Evolutionary conservation across 805 yeast species (phyloP).

Genomic region (Kluyveromyces aestuarii): DNA sequence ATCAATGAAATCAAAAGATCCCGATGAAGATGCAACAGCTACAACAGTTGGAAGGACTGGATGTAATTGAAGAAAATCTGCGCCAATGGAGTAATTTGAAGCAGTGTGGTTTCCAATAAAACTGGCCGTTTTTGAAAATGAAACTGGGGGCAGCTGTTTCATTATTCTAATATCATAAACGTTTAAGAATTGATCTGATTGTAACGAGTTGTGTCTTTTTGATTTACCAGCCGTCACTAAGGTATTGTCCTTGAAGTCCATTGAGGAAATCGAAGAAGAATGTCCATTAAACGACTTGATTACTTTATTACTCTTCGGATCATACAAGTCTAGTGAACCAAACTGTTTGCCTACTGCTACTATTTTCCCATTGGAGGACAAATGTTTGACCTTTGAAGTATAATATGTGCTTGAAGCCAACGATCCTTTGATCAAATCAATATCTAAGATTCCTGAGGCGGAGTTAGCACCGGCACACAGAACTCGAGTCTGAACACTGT

Average conservation of each 20-base stretch:
- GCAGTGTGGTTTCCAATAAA: conserved; percentile 36
- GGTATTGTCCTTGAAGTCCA: conserved; percentile 56
- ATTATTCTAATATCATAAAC: conserved; percentile 70
- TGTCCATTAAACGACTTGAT: conserved; percentile 51
- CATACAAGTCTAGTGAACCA: conserved; percentile 58
- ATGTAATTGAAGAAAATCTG: conserved; percentile 73
- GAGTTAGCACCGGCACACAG: conserved; percentile 34
- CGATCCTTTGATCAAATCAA: conserved; percentile 35
- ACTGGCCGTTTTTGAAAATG: conserved; percentile 50
- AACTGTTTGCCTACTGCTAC: conserved; percentile 49
- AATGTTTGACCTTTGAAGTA: conserved; percentile 35
- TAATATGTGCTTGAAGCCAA: conserved; percentile 34
- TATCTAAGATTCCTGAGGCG: conserved; percentile 30
- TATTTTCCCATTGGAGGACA: conserved; percentile 44
- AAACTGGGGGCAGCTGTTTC: conserved; percentile 66
- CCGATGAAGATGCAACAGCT: conserved; percentile 62
- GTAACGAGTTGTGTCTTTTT: conserved; percentile 45
- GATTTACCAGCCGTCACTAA: conserved; percentile 79
- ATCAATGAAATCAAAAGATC: conserved; percentile 82
- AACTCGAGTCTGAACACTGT: conserved; percentile 34
- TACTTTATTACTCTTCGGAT: conserved; percentile 40
- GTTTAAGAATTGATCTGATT: conserved; percentile 73
- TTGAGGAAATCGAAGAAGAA: conserved; percentile 50
- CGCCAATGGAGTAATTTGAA: conserved; percentile 38
- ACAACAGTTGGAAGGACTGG: conserved; percentile 78